Conservation (phyloP, 257 asterid species). For the Perilla frutescens region DNA sequence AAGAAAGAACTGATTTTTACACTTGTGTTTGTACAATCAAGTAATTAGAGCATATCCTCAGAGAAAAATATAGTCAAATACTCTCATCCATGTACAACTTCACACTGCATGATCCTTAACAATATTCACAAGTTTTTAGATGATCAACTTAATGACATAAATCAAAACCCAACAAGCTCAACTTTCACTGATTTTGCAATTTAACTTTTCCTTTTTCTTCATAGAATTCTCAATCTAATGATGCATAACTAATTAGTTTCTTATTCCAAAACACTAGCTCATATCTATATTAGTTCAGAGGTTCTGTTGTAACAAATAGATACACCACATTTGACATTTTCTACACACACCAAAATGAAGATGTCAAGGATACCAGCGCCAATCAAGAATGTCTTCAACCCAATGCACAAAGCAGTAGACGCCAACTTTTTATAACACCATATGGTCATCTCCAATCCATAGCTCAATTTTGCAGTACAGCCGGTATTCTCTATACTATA, state of each 20-base stretch:
- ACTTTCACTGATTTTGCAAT: background rate
- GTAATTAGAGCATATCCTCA: background rate
- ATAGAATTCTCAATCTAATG: background rate
- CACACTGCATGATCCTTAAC: background rate
- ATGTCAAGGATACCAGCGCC: background rate
- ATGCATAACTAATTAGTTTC: background rate
- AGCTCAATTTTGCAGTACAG: too few relatives aligned
- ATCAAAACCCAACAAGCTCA: background rate
- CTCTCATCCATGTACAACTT: background rate
- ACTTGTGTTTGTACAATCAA: background rate
- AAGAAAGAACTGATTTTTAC: background rate
- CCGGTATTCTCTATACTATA: too few relatives aligned
- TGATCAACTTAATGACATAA: background rate
- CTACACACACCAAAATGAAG: background rate
- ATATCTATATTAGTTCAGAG: slow-evolving; percentile 2
- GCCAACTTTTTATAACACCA: background rate
- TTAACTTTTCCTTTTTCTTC: background rate
- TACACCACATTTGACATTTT: background rate
- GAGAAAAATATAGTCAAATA: background rate
- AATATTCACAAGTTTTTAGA: background rate
- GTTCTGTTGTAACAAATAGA: background rate
- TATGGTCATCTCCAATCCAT: too few relatives aligned
- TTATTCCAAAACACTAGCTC: background rate
- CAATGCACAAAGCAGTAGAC: background rate
- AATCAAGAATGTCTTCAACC: background rate